Percentiles rank a stretch among this genome's conserved stretches.
Evolutionary conservation across 2,329 filamentous ascomycete species (phyloP).

Genomic region (Aspergillus pseudoterreus): DNA sequence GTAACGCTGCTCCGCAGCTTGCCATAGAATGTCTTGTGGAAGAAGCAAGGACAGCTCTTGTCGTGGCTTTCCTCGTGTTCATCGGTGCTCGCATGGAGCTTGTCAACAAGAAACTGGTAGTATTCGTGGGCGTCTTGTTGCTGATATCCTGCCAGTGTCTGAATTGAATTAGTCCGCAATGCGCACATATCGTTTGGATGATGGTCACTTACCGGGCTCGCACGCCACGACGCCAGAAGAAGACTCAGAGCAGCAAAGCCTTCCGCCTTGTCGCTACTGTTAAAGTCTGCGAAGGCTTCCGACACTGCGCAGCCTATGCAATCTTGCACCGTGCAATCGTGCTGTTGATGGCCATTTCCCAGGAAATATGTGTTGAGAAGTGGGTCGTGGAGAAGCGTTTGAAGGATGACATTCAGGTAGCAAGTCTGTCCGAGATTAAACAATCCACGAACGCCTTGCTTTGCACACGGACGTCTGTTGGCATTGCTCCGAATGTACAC

Average conservation of each 20-base stretch:
- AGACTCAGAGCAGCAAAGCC: constrained; percentile 89
- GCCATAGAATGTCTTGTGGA: constrained; percentile 92
- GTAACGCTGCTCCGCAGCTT: constrained; percentile 87
- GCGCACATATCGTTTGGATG: background rate
- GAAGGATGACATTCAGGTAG: constrained; percentile 94
- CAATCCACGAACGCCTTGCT: constrained; percentile 82
- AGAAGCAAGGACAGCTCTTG: constrained; percentile 73
- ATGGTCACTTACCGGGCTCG: constrained; percentile 60
- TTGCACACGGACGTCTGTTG: constrained; percentile 73
- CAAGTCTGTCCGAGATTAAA: constrained; percentile 99
- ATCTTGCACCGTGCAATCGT: constrained; percentile 61
- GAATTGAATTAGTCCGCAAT: constrained; percentile 1
- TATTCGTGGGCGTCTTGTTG: constrained; percentile 98
- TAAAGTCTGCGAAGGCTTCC: constrained; percentile 62
- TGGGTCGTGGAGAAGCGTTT: constrained; percentile 90
- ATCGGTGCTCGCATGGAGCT: constrained; percentile 75
- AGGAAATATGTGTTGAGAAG: constrained; percentile 89
- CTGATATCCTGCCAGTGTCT: constrained; percentile 80
- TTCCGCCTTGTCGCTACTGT: constrained; percentile 65
- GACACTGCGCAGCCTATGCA: constrained; percentile 61
- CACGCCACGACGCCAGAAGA: constrained; percentile 85
- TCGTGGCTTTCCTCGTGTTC: constrained; percentile 60
- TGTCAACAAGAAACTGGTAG: constrained; percentile 91
- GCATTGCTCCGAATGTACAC: constrained; percentile 76
- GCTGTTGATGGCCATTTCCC: constrained; percentile 78